These are phyloP conservation scores for Lasiosphaeriaceae sp. DNA, from an alignment of 495 filamentous ascomycete genomes.

Conservation along the genomic window DNA sequence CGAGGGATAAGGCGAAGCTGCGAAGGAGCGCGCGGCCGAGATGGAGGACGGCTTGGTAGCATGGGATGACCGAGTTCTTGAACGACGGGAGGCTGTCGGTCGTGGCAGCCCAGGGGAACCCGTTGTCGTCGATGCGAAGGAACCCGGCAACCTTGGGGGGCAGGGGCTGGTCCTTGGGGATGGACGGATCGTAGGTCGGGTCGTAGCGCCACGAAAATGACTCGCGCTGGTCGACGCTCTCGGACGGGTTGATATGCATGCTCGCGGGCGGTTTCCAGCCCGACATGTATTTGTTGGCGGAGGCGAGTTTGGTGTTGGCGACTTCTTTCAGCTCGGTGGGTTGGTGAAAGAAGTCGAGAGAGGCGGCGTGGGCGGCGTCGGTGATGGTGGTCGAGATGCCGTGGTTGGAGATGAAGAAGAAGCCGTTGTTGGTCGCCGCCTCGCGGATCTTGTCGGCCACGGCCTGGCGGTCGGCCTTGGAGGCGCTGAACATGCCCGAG, in stretches of 20 bases:
- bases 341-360: slow-evolving; percentile 45
- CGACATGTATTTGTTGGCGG: slow-evolving; percentile 25
- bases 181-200: slow-evolving; percentile 40
- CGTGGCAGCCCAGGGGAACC: slow-evolving; percentile 47
- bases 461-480: slow-evolving; percentile 24
- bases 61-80: slow-evolving; percentile 38
- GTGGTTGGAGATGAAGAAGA: slow-evolving; percentile 53
- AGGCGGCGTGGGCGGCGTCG: slow-evolving; percentile 19
- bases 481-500: slow-evolving; percentile 33
- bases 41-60: slow-evolving; percentile 42
- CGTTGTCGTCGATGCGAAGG: slow-evolving; percentile 43
- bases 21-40: slow-evolving; percentile 44
- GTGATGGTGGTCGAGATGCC: slow-evolving; percentile 41
- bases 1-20: slow-evolving; percentile 47
- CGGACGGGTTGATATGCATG: slow-evolving; percentile 34
- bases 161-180: slow-evolving; percentile 28
- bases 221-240: slow-evolving; percentile 37
- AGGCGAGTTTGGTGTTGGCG: slow-evolving; percentile 19
- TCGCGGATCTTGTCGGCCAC: slow-evolving; percentile 38
- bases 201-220: slow-evolving; percentile 43
- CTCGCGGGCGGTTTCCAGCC: slow-evolving; percentile 23
- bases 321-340: slow-evolving; percentile 38
- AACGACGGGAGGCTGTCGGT: slow-evolving; percentile 28
- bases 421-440: slow-evolving; percentile 41
- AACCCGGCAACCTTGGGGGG: slow-evolving; percentile 34